Conservation (phyloP, 139 green algal genomes). For the Auxenochlorella pyrenoidosa region DNA sequence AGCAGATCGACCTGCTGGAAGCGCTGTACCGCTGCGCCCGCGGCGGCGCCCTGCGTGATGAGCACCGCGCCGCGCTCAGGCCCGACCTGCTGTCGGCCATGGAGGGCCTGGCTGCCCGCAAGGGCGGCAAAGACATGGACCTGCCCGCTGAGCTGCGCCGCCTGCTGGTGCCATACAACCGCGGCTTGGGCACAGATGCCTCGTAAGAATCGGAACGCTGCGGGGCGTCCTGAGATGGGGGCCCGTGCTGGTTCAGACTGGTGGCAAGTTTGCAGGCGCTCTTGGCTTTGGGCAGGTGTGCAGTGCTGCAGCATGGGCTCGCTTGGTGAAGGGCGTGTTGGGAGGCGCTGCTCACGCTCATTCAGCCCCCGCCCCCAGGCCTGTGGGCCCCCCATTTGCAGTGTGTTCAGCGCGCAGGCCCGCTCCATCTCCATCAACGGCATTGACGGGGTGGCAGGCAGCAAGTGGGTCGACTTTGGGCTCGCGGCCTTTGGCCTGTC, state of each 20-base stretch:
- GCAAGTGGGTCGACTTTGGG: conserved; percentile 45
- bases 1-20: conserved; percentile 37
- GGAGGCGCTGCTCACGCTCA: too few relatives aligned
- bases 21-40: conserved; percentile 16
- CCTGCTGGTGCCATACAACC: conserved; percentile 30
- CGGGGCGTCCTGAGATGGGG: too few relatives aligned
- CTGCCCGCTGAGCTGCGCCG: conserved; percentile 20
- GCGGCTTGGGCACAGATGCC: neutral
- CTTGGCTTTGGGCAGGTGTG: too few relatives aligned
- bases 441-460: conserved; percentile 18
- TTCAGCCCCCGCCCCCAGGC: too few relatives aligned
- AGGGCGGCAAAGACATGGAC: neutral
- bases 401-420: conserved; percentile 29
- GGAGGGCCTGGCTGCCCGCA: neutral
- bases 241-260: too few relatives aligned
- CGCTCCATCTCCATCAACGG: neutral
- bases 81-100: neutral
- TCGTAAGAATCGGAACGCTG: neutral
- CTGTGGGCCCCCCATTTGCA: too few relatives aligned
- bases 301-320: too few relatives aligned
- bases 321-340: too few relatives aligned
- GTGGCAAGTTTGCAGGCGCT: neutral
- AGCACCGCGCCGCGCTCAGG: neutral
- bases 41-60: neutral
- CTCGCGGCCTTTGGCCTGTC: neutral